A percentile compares a stretch with the other conserved stretches of the same genome.
Conservation (phyloP, 2,329 filamentous ascomycete genomes). For the Trichoderma sp. region DNA sequence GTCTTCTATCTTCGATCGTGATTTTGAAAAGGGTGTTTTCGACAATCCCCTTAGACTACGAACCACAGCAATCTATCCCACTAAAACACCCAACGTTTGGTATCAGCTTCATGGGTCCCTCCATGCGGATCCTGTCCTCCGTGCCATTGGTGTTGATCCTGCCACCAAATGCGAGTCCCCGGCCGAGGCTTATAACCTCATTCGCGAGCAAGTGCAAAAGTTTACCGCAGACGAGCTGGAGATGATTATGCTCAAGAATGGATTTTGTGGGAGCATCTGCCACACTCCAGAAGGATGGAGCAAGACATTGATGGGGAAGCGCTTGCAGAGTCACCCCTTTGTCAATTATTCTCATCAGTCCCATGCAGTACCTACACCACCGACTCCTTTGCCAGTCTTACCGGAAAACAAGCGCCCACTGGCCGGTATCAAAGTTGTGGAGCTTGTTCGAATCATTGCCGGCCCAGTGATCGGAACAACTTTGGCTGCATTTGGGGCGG, state of each 20-base stretch:
- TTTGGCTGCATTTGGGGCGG: background rate
- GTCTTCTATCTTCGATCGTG: background rate
- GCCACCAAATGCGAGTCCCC: background rate
- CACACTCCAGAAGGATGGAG: slow-evolving; percentile 27
- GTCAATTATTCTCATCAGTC: slow-evolving; percentile 39
- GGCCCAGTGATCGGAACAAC: background rate
- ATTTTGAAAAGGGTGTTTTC: background rate
- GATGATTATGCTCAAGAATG: slow-evolving; percentile 25
- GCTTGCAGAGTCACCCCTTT: slow-evolving; percentile 23
- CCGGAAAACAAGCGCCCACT: slow-evolving; percentile 33
- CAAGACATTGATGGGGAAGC: slow-evolving; percentile 26
- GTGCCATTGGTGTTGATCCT: background rate
- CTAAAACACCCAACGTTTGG: background rate
- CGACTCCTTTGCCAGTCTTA: background rate
- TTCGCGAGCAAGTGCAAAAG: background rate
- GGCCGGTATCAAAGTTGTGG: slow-evolving; percentile 31
- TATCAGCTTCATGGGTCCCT: background rate
- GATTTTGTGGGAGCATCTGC: slow-evolving; percentile 30
- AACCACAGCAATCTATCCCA: background rate
- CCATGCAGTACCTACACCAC: background rate
- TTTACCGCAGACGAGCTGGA: slow-evolving; percentile 26
- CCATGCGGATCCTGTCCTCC: background rate
- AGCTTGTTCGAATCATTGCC: slow-evolving; percentile 27
- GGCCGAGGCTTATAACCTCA: background rate
- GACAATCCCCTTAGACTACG: background rate